Conservation (phyloP, 1,139 yeast species). For the Protomyces gravidus region DNA sequence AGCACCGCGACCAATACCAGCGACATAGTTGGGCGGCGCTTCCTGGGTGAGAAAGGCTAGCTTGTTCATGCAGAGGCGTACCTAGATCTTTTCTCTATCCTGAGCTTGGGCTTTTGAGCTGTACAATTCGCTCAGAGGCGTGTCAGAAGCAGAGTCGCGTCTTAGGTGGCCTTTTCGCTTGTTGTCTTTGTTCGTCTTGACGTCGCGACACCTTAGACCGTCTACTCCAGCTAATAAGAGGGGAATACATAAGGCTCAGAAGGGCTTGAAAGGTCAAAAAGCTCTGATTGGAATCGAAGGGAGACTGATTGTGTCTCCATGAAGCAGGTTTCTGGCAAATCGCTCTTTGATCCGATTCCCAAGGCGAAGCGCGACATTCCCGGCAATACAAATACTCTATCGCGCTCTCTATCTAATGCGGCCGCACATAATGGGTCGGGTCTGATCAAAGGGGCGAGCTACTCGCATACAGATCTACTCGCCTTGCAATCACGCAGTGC, state of each 20-base stretch:
- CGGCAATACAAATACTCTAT: background rate
- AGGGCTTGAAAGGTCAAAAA: too few relatives aligned
- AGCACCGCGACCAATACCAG: constrained; percentile 95
- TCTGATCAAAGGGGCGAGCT: constrained; percentile 18
- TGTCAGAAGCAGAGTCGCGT: too few relatives aligned
- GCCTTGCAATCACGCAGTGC: constrained; percentile 22
- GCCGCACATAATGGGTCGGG: background rate
- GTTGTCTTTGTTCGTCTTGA: too few relatives aligned
- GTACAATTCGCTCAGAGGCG: too few relatives aligned
- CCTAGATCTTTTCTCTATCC: too few relatives aligned
- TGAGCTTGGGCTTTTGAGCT: too few relatives aligned
- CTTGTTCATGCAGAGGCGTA: too few relatives aligned
- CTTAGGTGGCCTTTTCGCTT: too few relatives aligned
- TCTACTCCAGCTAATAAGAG: too few relatives aligned
- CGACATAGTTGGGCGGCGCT: constrained; percentile 84
- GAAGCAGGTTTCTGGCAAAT: constrained; percentile 1
- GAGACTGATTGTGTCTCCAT: background rate
- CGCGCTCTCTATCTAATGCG: background rate
- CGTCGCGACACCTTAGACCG: too few relatives aligned
- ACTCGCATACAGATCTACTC: constrained; percentile 24
- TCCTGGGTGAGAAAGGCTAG: constrained; percentile 65
- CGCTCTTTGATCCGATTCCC: background rate
- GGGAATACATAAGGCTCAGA: too few relatives aligned
- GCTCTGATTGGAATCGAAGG: background rate
- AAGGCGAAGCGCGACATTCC: background rate